phyloP scores from a whole-genome alignment of 176 grass and related monocot species.

The Phyllostachys edulis region DNA sequence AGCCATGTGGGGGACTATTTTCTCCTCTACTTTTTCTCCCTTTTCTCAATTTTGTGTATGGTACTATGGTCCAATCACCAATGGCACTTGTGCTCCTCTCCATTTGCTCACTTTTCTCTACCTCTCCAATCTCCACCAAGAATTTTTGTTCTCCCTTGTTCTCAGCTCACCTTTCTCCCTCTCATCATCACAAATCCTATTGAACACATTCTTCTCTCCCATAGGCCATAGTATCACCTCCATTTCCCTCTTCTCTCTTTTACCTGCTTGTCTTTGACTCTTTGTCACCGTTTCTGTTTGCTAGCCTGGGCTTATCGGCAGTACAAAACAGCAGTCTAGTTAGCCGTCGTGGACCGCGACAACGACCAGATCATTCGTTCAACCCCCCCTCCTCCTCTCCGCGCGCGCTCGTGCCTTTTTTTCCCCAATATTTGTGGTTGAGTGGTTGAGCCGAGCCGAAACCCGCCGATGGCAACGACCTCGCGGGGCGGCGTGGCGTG shows the following conservation, averaged over 20 bases:
- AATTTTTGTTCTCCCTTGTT: neutral
- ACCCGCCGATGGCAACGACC: slow-evolving; percentile 48
- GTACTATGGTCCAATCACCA: neutral
- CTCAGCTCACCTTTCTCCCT: slow-evolving; percentile 2
- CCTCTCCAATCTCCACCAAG: slow-evolving; percentile 28
- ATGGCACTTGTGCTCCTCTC: slow-evolving; percentile 21
- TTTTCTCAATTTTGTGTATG: neutral
- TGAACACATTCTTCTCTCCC: slow-evolving; percentile 13
- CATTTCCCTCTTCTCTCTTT: neutral
- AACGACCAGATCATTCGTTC: slow-evolving; percentile 1
- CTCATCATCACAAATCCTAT: slow-evolving; percentile 27
- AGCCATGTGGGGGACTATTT: slow-evolving; percentile 11
- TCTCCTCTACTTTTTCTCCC: neutral
- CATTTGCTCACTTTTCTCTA: slow-evolving; percentile 4
- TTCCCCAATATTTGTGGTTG: slow-evolving; percentile 36
- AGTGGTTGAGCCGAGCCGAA: slow-evolving; percentile 66
- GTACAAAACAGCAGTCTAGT: slow-evolving; percentile 21
- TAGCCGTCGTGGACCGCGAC: slow-evolving; percentile 37
- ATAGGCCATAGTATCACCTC: neutral
- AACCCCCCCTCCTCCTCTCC: neutral
- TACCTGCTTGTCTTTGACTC: slow-evolving; percentile 20
- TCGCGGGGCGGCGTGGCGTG: slow-evolving; percentile 28
- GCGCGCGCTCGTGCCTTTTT: slow-evolving; percentile 30
- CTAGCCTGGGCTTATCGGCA: neutral
- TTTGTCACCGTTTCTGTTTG: slow-evolving; percentile 31